A percentile compares a stretch with the other conserved stretches of the same genome.
Evolutionary conservation across 2,329 filamentous ascomycete species (phyloP).

Genomic region (Pseudogymnoascus pannorum): DNA sequence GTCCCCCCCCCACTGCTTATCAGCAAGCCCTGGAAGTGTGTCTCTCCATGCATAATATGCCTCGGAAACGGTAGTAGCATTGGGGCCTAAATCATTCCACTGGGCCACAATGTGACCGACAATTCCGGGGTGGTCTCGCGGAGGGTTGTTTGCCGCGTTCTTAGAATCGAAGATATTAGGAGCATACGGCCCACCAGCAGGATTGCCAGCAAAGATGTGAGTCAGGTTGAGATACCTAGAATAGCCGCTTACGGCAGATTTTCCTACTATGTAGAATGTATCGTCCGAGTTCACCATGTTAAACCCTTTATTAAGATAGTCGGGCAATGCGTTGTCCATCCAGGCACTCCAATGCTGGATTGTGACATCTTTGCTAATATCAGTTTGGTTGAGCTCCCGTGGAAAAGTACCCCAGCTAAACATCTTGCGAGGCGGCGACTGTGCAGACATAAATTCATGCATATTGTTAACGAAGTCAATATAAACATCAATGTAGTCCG

Average conservation of each 20-base stretch:
- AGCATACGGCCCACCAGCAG: conserved; percentile 37
- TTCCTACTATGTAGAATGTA: conserved; percentile 43
- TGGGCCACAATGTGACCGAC: conserved; percentile 42
- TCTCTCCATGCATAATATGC: conserved; percentile 44
- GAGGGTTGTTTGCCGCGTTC: conserved; percentile 41
- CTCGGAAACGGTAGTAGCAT: conserved; percentile 44
- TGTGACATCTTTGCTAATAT: conserved; percentile 38
- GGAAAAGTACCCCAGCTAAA: conserved; percentile 52
- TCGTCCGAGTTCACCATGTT: conserved; percentile 47
- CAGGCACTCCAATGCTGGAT: conserved; percentile 51
- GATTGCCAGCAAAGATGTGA: conserved; percentile 30
- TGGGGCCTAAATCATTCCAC: conserved; percentile 49
- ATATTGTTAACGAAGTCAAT: conserved; percentile 47
- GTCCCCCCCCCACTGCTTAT: conserved; percentile 48
- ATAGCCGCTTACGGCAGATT: conserved; percentile 37
- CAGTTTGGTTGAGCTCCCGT: conserved; percentile 31
- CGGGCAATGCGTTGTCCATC: conserved; percentile 39
- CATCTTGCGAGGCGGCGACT: conserved; percentile 34
- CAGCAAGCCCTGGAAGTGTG: conserved; percentile 43
- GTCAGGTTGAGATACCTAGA: conserved; percentile 40
- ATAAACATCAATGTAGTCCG: conserved; percentile 39
- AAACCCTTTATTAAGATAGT: conserved; percentile 36
- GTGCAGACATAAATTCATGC: conserved; percentile 36
- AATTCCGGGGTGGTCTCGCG: conserved; percentile 32
- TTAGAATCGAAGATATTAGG: conserved; percentile 44